Evolutionary conservation across 768 basidiomycete species (phyloP).

Genomic region (Boletellus ananas): DNA sequence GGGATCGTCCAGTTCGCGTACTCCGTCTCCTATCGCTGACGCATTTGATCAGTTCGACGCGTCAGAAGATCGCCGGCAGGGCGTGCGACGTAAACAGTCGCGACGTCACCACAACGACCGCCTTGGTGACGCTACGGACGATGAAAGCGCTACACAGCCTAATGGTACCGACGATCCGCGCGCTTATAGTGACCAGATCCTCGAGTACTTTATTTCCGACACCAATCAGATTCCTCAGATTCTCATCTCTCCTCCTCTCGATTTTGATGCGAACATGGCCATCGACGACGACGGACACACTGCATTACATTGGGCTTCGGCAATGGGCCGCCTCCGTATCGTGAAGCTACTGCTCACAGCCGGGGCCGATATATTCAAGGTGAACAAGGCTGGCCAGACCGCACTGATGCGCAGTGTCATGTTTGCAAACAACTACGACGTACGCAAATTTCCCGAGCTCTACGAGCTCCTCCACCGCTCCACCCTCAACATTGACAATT

Average conservation of each 20-base stretch:
- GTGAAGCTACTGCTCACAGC: slow-evolving; percentile 92
- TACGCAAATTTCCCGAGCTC: slow-evolving; percentile 96
- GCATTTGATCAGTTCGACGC: slow-evolving; percentile 30
- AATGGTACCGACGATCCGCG: slow-evolving; percentile 54
- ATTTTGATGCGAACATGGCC: slow-evolving; percentile 93
- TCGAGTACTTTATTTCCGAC: slow-evolving; percentile 99
- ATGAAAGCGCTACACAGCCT: slow-evolving; percentile 34
- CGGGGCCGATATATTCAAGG: slow-evolving; percentile 94
- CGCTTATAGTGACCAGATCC: slow-evolving; percentile 90
- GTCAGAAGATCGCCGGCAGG: slow-evolving; percentile 31
- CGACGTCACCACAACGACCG: slow-evolving; percentile 45
- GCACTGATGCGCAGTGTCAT: slow-evolving; percentile 98
- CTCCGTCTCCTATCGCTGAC: slow-evolving; percentile 80
- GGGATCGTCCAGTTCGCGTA: slow-evolving; percentile 83
- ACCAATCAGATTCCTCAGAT: slow-evolving; percentile 86
- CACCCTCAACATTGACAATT: slow-evolving; percentile 97
- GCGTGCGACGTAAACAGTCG: slow-evolving; percentile 45
- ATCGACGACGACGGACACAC: slow-evolving; percentile 99
- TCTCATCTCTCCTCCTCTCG: slow-evolving; percentile 80
- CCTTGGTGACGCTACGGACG: slow-evolving; percentile 44
- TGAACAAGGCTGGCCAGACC: slow-evolving; percentile 95
- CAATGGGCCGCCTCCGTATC: slow-evolving; percentile 96
- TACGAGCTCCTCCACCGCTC: slow-evolving; percentile 97
- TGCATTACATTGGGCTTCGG: slow-evolving; percentile 96
- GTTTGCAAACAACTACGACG: slow-evolving; percentile 99